phyloP scores from a whole-genome alignment of 805 yeast genomes.

The Candida jianshihensis region DNA sequence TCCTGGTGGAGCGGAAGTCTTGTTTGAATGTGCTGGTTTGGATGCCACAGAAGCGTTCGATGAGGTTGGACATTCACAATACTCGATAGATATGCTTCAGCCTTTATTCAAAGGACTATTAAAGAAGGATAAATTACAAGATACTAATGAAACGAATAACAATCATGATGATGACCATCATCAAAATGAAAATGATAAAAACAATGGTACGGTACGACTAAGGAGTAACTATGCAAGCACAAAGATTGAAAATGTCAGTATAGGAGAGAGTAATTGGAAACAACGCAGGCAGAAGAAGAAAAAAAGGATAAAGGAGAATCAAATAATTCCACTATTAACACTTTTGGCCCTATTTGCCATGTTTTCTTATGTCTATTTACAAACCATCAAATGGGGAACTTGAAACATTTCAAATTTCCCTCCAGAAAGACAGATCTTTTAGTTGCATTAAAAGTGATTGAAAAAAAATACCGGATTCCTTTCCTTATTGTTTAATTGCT shows the following conservation, averaged over 20 bases:
- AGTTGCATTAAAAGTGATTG: too few relatives aligned
- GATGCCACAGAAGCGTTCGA: slow-evolving; percentile 81
- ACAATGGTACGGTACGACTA: too few relatives aligned
- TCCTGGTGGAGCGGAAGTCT: slow-evolving; percentile 67
- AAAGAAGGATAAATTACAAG: slow-evolving; percentile 28
- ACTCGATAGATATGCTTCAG: slow-evolving; percentile 71
- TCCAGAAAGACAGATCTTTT: too few relatives aligned
- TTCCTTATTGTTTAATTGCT: too few relatives aligned
- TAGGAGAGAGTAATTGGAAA: slow-evolving; percentile 18
- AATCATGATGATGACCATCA: not conserved
- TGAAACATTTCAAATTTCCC: too few relatives aligned
- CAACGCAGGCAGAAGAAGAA: slow-evolving; percentile 5
- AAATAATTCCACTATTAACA: slow-evolving; percentile 4
- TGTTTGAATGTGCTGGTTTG: slow-evolving; percentile 66
- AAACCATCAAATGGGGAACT: slow-evolving; percentile 11
- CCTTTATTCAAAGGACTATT: slow-evolving; percentile 71
- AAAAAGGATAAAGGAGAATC: slow-evolving; percentile 8
- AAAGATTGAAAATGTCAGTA: slow-evolving; percentile 15
- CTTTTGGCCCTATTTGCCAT: slow-evolving; percentile 16
- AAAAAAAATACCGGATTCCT: too few relatives aligned
- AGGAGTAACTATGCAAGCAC: too few relatives aligned
- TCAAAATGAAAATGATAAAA: slow-evolving; percentile 4
- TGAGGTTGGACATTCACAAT: slow-evolving; percentile 96
- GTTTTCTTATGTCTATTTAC: slow-evolving; percentile 9
- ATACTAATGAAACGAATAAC: not conserved